phyloP scores from a whole-genome alignment of 2,329 filamentous ascomycete genomes.

The Aurifilum marmelostoma region DNA sequence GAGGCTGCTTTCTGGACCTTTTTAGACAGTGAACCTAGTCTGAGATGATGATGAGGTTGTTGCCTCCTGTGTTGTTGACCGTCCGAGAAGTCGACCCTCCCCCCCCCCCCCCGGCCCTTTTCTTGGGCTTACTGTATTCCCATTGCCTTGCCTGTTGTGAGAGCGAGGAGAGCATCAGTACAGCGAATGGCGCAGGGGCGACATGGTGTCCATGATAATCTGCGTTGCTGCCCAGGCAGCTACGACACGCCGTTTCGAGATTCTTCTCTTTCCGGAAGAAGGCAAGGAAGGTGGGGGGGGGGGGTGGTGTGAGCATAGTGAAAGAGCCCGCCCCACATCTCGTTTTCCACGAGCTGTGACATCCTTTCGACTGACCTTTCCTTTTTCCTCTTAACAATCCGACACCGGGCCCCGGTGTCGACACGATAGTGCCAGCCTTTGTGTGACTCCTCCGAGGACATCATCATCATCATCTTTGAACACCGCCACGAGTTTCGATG shows the following conservation, averaged over 20 bases:
- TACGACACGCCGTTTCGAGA: neutral
- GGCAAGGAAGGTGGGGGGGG: neutral
- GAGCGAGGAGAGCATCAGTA: neutral
- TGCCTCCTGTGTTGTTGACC: neutral
- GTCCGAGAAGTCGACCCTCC: too few species aligned
- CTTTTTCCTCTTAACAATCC: neutral
- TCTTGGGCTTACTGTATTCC: too few species aligned
- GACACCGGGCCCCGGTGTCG: neutral
- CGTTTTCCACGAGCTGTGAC: neutral
- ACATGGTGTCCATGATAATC: neutral
- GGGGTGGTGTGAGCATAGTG: neutral
- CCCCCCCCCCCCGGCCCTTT: too few species aligned
- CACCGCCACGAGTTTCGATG: neutral
- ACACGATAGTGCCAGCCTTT: neutral
- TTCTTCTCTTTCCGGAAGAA: neutral
- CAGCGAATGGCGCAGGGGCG: neutral
- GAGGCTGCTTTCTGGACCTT: neutral
- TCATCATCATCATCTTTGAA: neutral
- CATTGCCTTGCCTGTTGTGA: neutral
- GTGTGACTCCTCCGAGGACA: neutral
- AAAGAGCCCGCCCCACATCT: conserved; percentile 2
- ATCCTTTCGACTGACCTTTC: too few species aligned
- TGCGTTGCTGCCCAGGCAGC: neutral
- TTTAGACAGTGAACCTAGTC: neutral
- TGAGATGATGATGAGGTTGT: neutral